Evolutionary conservation across 1,284 basidiomycete species (phyloP).

Genomic region (Cutaneotrichosporon sp.): DNA sequence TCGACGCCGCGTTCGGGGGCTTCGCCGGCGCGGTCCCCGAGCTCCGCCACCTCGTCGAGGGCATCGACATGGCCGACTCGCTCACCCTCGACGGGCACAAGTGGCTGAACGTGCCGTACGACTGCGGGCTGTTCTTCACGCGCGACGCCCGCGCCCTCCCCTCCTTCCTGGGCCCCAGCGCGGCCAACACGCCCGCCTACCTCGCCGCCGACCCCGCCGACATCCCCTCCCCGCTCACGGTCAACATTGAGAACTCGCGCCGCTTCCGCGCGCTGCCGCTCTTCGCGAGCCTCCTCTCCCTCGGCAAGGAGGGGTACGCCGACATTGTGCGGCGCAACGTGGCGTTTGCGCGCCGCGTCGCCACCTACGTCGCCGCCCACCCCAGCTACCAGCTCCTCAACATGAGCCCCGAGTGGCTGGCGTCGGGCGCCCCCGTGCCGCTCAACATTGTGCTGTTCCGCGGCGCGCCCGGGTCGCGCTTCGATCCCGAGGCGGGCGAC

Average conservation of each 20-base stretch:
- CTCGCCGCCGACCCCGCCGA: slow-evolving; percentile 32
- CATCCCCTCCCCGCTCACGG: slow-evolving; percentile 48
- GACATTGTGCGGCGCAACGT: slow-evolving; percentile 56
- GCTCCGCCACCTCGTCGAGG: slow-evolving; percentile 44
- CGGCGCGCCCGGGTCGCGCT: slow-evolving; percentile 33
- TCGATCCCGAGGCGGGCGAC: slow-evolving; percentile 23
- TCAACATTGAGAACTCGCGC: slow-evolving; percentile 57
- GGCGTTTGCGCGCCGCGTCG: slow-evolving; percentile 52
- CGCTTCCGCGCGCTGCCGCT: slow-evolving; percentile 58
- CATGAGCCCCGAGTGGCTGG: slow-evolving; percentile 19
- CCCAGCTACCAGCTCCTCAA: slow-evolving; percentile 53
- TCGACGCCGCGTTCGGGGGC: slow-evolving; percentile 50
- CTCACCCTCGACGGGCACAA: slow-evolving; percentile 57
- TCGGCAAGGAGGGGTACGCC: slow-evolving; percentile 55
- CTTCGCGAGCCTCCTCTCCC: slow-evolving; percentile 55
- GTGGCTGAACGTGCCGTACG: slow-evolving; percentile 59
- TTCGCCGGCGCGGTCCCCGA: slow-evolving; percentile 56
- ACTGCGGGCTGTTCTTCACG: slow-evolving; percentile 58
- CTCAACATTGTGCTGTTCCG: slow-evolving; percentile 59
- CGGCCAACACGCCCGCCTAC: slow-evolving; percentile 54
- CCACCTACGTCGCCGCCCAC: slow-evolving; percentile 41
- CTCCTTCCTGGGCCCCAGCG: slow-evolving; percentile 54
- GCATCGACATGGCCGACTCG: slow-evolving; percentile 56
- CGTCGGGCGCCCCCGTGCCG: slow-evolving; percentile 35
- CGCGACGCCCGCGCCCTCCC: slow-evolving; percentile 41